Conservation (phyloP, 306 rosid species). For the Vigna mungo region DNA sequence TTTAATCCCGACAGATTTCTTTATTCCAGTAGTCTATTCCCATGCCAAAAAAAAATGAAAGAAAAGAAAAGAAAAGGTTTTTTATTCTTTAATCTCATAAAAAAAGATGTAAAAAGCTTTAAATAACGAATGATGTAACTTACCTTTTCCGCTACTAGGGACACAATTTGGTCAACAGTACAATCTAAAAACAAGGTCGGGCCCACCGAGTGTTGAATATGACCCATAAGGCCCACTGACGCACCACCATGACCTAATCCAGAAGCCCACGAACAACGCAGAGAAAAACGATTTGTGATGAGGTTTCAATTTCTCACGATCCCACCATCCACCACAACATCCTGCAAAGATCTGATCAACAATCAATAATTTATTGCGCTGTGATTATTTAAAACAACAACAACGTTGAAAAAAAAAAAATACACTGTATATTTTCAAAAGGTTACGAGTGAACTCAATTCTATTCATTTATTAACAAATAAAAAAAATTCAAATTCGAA, state of each 20-base stretch:
- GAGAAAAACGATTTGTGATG: background rate
- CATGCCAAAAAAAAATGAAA: too few relatives aligned
- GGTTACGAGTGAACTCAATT: too few relatives aligned
- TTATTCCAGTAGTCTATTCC: background rate
- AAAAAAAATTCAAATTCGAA: too few relatives aligned
- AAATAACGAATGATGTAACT: background rate
- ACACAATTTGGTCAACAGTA: background rate
- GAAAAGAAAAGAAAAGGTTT: too few relatives aligned
- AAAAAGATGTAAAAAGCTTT: background rate
- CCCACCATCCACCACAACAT: background rate
- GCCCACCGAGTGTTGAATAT: background rate
- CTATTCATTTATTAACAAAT: too few relatives aligned
- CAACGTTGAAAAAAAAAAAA: too few relatives aligned
- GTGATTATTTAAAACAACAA: background rate
- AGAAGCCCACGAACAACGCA: background rate
- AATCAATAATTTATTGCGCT: background rate
- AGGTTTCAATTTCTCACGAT: background rate
- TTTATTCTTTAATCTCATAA: background rate
- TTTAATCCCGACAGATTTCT: background rate
- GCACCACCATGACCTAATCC: background rate
- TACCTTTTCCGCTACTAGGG: background rate
- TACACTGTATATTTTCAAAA: too few relatives aligned
- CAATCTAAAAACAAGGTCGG: background rate
- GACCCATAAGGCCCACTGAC: conserved; percentile 4
- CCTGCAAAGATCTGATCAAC: background rate